Base-by-base conservation (phyloP, 495 filamentous ascomycete genomes). In the Podospora fimiseda region DNA sequence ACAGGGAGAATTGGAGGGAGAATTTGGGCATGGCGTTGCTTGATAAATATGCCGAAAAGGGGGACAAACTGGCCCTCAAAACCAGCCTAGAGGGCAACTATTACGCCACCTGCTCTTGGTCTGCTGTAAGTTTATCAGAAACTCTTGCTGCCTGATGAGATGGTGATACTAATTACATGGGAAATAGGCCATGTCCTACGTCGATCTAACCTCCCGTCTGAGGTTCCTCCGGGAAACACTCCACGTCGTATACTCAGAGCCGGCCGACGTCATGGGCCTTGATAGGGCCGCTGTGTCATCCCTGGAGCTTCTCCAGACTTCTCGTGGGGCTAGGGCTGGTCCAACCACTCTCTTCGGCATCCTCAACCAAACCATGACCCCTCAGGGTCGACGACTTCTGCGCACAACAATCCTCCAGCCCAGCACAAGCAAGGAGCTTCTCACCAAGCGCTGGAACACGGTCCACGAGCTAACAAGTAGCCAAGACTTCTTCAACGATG, bases 261-360 rank as follows among this genome's bases (percentile, higher is more conserved):
- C 90, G 1, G 86, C 95, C 62, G 88, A 90, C 16, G 86, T 89
- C 0, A 95, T 98, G 93, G 87, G 91, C 71, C 90, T 96, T 56
- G 93, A 96, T 64, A 76, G 90, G 1, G 82, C 87, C 9, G 93
- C 94, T 1, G 86, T 95, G 30, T 77, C 81, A 13, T 87, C 87
- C 9, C 74, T 98, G 13, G 93, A 97, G 66, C 74, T 98, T 19
- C 85, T 97, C 7, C 89, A 96, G 64, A 97, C 96, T 57, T 65
- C 90, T 2, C 86, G 56, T 86, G 42, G 82, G 83, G 64, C 63
- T 76, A 13, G 88, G 83, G 57, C 94, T 83, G 1, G 88, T 80
- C 48, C 81, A 84, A 45, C 91, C 82, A 67, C 62, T 59, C 74
- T 98, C 5, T 94, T 89, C 59, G 89, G 90, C 0, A 63, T 96